Evolutionary conservation across 2,329 filamentous ascomycete species (phyloP).

Genomic region (Bipolaris cookei): DNA sequence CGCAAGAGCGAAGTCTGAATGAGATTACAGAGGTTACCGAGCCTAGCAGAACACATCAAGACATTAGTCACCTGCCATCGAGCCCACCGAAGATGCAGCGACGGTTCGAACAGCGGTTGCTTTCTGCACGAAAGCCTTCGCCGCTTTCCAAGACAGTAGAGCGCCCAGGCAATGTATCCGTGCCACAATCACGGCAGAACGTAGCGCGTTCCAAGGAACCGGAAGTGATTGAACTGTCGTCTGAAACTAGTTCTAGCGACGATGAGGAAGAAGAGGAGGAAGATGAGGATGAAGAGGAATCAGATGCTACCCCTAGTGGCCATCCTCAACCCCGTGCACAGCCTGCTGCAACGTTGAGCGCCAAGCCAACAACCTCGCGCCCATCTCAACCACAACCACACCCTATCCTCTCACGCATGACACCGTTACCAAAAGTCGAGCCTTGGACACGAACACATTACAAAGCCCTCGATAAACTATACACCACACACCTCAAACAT

Average conservation of each 20-base stretch:
- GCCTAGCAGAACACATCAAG: slow-evolving; percentile 32
- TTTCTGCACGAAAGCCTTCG: slow-evolving; percentile 22
- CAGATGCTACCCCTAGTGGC: slow-evolving; percentile 10
- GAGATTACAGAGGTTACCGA: slow-evolving; percentile 48
- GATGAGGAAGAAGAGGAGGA: no score
- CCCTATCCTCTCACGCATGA: slow-evolving; percentile 34
- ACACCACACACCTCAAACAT: slow-evolving; percentile 40
- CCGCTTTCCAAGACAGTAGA: slow-evolving; percentile 14
- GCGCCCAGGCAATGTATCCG: slow-evolving; percentile 1
- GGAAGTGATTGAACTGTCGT: slow-evolving; percentile 1
- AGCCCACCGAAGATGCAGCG: slow-evolving; percentile 32
- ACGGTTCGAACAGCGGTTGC: slow-evolving; percentile 25
- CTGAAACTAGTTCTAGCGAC: slow-evolving; percentile 6
- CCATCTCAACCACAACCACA: slow-evolving; percentile 28
- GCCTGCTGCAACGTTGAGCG: slow-evolving; percentile 7
- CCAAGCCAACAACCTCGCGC: not conserved
- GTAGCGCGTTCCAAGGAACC: slow-evolving; percentile 1
- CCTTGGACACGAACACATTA: slow-evolving; percentile 53
- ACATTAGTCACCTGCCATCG: slow-evolving; percentile 25
- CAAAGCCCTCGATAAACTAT: slow-evolving; percentile 47
- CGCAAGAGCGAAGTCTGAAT: slow-evolving; percentile 40
- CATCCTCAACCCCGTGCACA: slow-evolving; percentile 5
- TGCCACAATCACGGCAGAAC: not conserved
- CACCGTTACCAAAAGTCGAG: slow-evolving; percentile 42
- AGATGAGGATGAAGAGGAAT: not conserved